phyloP scores from a whole-genome alignment of 2,329 filamentous ascomycete species.

The Penicillium nordicum region DNA sequence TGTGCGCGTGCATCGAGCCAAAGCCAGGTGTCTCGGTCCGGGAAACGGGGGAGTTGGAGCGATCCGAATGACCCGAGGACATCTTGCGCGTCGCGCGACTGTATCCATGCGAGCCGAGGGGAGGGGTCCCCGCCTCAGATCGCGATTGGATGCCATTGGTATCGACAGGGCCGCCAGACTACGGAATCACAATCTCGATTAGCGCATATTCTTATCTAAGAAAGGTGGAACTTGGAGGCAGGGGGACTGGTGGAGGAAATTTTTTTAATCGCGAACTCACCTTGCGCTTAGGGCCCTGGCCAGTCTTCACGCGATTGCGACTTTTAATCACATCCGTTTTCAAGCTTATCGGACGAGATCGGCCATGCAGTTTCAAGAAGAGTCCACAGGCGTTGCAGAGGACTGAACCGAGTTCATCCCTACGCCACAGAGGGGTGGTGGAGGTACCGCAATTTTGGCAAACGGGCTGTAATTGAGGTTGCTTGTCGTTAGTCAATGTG shows the following conservation, averaged over 20 bases:
- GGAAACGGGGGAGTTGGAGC: slow-evolving; percentile 73
- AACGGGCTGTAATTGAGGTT: slow-evolving; percentile 75
- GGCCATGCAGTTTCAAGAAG: slow-evolving; percentile 94
- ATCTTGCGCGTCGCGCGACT: slow-evolving; percentile 68
- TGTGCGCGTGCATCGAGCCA: slow-evolving; percentile 51
- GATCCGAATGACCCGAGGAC: slow-evolving; percentile 68
- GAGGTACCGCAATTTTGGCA: slow-evolving; percentile 96
- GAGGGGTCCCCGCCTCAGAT: slow-evolving; percentile 55
- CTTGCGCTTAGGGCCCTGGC: slow-evolving; percentile 77
- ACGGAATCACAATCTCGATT: slow-evolving; percentile 18
- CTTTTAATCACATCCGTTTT: slow-evolving; percentile 99
- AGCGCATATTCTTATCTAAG: slow-evolving; percentile 26
- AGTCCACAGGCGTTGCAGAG: slow-evolving; percentile 98
- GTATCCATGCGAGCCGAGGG: slow-evolving; percentile 56
- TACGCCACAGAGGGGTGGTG: slow-evolving; percentile 93
- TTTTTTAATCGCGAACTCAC: slow-evolving; percentile 47
- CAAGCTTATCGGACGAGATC: slow-evolving; percentile 86
- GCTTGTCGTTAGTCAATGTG: slow-evolving; percentile 48
- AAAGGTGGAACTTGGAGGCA: slow-evolving; percentile 6
- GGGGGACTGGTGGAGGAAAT: slow-evolving; percentile 16
- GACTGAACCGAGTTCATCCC: slow-evolving; percentile 91
- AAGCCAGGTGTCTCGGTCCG: slow-evolving; percentile 74
- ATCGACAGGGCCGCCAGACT: slow-evolving; percentile 47
- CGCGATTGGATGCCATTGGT: slow-evolving; percentile 58
- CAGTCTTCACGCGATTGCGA: slow-evolving; percentile 94